Percentiles rank a stretch among this genome's conserved stretches.
Conservation (phyloP, 148 eudicot genomes). For the Arctostaphylos glauca region DNA sequence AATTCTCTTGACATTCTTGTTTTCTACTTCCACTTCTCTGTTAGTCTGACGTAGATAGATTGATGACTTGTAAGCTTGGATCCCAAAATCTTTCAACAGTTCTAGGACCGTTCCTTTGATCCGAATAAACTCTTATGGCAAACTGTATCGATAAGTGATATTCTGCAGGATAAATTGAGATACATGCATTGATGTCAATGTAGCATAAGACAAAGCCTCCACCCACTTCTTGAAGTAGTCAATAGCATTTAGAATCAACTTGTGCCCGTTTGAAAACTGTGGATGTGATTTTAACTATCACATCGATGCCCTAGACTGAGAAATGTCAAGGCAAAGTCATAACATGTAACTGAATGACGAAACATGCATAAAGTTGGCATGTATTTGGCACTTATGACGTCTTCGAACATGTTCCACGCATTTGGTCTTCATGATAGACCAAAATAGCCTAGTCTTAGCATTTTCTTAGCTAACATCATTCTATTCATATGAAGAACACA, state of each 20-base stretch:
- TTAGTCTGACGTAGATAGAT: neutral
- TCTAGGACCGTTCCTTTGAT: neutral
- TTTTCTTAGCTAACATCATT: neutral
- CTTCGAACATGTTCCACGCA: neutral
- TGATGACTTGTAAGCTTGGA: neutral
- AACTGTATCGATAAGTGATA: neutral
- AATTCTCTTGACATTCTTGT: neutral
- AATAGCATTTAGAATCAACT: neutral
- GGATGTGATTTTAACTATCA: neutral
- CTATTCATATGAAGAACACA: neutral
- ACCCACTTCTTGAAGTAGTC: conserved; percentile 14
- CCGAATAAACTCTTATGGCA: neutral
- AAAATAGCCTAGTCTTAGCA: neutral
- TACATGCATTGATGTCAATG: neutral
- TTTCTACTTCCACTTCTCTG: neutral
- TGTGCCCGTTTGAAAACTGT: neutral
- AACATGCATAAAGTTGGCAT: neutral
- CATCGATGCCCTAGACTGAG: neutral
- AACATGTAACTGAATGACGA: neutral
- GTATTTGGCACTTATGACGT: neutral
- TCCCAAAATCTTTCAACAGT: neutral
- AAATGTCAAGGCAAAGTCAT: conserved; percentile 2
- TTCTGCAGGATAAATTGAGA: neutral
- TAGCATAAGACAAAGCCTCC: neutral
- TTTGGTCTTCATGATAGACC: neutral